Percentiles rank a stretch among this genome's conserved stretches.
Evolutionary conservation across 2,329 filamentous ascomycete genomes (phyloP).

Genomic region (Trichoderma cornu-damae): DNA sequence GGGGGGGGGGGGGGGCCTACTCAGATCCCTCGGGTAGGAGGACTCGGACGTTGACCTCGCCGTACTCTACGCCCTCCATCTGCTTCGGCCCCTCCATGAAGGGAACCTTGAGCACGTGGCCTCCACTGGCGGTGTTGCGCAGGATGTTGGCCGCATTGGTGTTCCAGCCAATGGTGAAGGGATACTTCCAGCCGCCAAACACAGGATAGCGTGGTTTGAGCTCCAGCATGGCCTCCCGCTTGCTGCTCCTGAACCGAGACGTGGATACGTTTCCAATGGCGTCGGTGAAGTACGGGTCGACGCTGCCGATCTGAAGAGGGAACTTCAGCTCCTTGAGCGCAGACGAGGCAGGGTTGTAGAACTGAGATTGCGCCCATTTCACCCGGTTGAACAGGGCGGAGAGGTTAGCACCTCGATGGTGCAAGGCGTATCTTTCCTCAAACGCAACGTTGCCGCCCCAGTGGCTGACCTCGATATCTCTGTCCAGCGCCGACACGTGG

Average conservation of each 20-base stretch:
- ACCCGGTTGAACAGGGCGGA: slow-evolving; percentile 68
- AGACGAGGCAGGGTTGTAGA: slow-evolving; percentile 69
- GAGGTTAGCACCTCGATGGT: slow-evolving; percentile 78
- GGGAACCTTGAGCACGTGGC: slow-evolving; percentile 83
- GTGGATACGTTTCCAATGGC: slow-evolving; percentile 97
- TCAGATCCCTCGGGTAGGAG: slow-evolving; percentile 87
- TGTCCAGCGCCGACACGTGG: slow-evolving; percentile 72
- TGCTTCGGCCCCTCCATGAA: slow-evolving; percentile 91
- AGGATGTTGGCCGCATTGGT: slow-evolving; percentile 73
- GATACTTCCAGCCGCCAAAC: slow-evolving; percentile 97
- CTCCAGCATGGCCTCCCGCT: slow-evolving; percentile 76
- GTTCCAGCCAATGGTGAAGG: slow-evolving; percentile 95
- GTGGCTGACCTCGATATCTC: slow-evolving; percentile 92
- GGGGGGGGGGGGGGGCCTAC: slow-evolving; percentile 44
- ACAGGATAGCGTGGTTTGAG: slow-evolving; percentile 93
- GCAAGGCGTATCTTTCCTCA: slow-evolving; percentile 87
- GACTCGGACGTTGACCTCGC: slow-evolving; percentile 71
- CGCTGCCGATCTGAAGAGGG: slow-evolving; percentile 71
- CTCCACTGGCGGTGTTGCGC: slow-evolving; percentile 58
- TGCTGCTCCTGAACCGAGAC: slow-evolving; percentile 74
- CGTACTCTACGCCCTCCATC: slow-evolving; percentile 79
- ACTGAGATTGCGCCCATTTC: slow-evolving; percentile 66
- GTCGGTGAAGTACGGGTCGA: slow-evolving; percentile 90
- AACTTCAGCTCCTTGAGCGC: slow-evolving; percentile 80
- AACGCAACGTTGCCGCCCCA: slow-evolving; percentile 97